Evolutionary conservation across 2,329 filamentous ascomycete genomes (phyloP).

Genomic region (Botrytis tulipae): DNA sequence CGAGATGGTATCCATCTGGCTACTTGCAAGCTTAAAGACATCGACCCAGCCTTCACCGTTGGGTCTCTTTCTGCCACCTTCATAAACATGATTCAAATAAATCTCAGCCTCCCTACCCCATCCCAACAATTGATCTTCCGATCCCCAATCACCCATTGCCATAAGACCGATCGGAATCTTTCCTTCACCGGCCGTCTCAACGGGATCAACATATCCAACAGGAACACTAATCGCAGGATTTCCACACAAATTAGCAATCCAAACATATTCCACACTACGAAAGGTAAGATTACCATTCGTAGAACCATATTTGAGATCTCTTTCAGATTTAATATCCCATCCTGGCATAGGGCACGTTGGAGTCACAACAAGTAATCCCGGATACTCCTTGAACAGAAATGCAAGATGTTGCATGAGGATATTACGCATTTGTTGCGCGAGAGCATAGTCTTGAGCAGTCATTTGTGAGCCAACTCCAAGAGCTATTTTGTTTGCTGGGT

Average conservation of each 20-base stretch:
- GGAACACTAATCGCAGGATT: constrained; percentile 74
- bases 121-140: constrained; percentile 59
- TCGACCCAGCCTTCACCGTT: constrained; percentile 53
- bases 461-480: constrained; percentile 64
- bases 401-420: constrained; percentile 78
- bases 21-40: constrained; percentile 47
- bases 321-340: constrained; percentile 61
- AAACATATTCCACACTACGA: constrained; percentile 82
- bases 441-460: constrained; percentile 66
- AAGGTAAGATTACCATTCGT: constrained; percentile 70
- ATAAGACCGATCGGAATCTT: constrained; percentile 59
- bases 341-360: constrained; percentile 75
- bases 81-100: constrained; percentile 51
- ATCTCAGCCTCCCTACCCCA: constrained; percentile 58
- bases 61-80: constrained; percentile 50
- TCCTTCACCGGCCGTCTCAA: constrained; percentile 46
- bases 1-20: constrained; percentile 11
- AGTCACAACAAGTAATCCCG: constrained; percentile 73
- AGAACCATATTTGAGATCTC: constrained; percentile 65
- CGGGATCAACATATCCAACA: constrained; percentile 60
- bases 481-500: constrained; percentile 67
- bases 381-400: constrained; percentile 64
- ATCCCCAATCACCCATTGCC: constrained; percentile 66
- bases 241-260: constrained; percentile 78
- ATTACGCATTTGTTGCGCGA: constrained; percentile 69